A percentile compares a stretch with the other conserved stretches of the same genome.
These are phyloP conservation scores for Diaporthe ilicicola DNA, from an alignment of 2,329 filamentous ascomycete species.

Conservation along the genomic window DNA sequence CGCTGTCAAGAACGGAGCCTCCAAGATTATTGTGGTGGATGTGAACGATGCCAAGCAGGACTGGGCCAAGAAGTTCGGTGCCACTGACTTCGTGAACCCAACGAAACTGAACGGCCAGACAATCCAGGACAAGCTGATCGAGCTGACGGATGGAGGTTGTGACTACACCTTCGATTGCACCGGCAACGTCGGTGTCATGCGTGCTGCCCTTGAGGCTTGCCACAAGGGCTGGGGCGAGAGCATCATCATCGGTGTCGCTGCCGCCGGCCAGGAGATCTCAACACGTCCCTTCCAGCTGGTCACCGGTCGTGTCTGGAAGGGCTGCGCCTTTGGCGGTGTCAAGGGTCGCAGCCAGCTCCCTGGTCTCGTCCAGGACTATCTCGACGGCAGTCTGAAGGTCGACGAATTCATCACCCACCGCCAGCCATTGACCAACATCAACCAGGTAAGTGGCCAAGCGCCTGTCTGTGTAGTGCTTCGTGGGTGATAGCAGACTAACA, in stretches of 20 bases:
- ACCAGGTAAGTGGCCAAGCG: conserved; percentile 53
- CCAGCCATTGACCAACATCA: conserved; percentile 83
- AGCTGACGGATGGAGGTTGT: conserved; percentile 97
- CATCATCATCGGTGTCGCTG: conserved; percentile 97
- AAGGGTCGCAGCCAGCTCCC: conserved; percentile 95
- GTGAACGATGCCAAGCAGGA: conserved; percentile 91
- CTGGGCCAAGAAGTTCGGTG: conserved; percentile 94
- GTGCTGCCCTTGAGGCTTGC: conserved; percentile 93
- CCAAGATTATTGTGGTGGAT: conserved; percentile 76
- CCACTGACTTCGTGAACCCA: conserved; percentile 96
- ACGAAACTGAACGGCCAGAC: conserved; percentile 79
- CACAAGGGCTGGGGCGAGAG: conserved; percentile 99
- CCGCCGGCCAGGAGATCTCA: conserved; percentile 93
- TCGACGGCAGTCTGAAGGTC: conserved; percentile 90
- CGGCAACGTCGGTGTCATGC: conserved; percentile 95
- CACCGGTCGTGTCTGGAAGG: conserved; percentile 96
- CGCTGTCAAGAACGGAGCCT: conserved; percentile 82
- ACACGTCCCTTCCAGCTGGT: conserved; percentile 97
- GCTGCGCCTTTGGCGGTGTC: conserved; percentile 97
- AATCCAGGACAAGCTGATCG: conserved; percentile 91
- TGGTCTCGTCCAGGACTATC: conserved; percentile 87
- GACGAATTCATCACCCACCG: conserved; percentile 99
- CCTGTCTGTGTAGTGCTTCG: not conserved
- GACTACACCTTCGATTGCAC: conserved; percentile 99
- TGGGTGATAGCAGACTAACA: not conserved